Conservation (phyloP, 805 yeast species). For the Sugiyamaella americana region DNA sequence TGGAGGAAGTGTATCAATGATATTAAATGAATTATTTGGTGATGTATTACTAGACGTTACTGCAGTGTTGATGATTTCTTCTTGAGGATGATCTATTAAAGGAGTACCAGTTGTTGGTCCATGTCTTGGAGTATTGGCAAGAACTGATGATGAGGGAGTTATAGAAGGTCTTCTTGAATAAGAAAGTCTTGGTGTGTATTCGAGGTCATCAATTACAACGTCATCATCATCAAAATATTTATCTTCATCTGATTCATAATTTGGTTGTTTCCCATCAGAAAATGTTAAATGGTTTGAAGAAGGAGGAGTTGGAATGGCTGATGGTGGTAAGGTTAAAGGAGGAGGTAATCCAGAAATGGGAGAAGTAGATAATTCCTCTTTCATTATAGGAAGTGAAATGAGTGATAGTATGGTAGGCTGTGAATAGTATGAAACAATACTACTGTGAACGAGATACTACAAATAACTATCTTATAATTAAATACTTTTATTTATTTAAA, state of each 20-base stretch:
- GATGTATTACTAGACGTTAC: background rate
- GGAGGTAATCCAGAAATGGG: background rate
- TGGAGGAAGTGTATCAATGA: slow-evolving; percentile 6
- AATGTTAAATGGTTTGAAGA: background rate
- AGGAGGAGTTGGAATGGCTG: slow-evolving; percentile 10
- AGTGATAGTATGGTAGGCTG: no score
- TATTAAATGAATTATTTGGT: background rate
- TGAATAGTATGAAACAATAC: background rate
- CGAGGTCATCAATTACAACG: slow-evolving; percentile 1
- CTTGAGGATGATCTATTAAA: slow-evolving; percentile 4
- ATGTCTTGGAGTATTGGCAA: background rate
- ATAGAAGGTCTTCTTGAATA: no score
- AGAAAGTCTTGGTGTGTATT: background rate
- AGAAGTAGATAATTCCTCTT: background rate
- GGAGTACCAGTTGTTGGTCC: slow-evolving; percentile 9
- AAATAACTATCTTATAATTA: no score
- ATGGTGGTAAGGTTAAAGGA: slow-evolving; percentile 1
- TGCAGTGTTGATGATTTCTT: background rate
- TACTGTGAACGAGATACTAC: no score
- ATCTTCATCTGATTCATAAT: slow-evolving; percentile 4
- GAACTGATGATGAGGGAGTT: background rate
- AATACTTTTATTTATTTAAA: no score
- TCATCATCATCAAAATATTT: slow-evolving; percentile 1
- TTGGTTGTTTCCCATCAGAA: background rate
- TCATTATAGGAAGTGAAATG: no score